phyloP scores from a whole-genome alignment of 371 early-diverging fungal genomes.

The Mucor plumbeus region DNA sequence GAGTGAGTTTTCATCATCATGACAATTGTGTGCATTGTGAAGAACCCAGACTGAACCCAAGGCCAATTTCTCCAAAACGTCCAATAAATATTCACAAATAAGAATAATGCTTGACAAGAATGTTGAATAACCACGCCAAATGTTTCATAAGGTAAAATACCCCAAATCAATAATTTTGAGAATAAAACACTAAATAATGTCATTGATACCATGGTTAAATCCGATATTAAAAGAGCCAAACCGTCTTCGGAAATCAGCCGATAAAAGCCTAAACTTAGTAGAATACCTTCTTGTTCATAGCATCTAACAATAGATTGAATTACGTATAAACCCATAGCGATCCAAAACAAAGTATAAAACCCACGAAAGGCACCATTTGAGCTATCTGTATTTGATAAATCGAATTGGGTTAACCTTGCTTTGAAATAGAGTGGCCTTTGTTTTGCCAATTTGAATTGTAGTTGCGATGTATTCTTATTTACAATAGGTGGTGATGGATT shows the following conservation, averaged over 20 bases:
- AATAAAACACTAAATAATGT: constrained; percentile 65
- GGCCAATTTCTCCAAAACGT: constrained; percentile 81
- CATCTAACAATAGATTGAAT: constrained; percentile 72
- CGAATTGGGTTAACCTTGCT: constrained; percentile 51
- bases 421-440: constrained; percentile 41
- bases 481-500: background rate
- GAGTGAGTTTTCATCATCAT: constrained; percentile 97
- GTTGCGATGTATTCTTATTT: background rate
- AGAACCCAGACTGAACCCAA: constrained; percentile 91
- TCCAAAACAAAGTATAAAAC: constrained; percentile 92
- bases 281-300: constrained; percentile 71
- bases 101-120: constrained; percentile 67
- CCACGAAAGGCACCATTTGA: constrained; percentile 75
- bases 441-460: constrained; percentile 22
- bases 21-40: constrained; percentile 86
- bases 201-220: constrained; percentile 69
- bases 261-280: constrained; percentile 65
- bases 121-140: constrained; percentile 72
- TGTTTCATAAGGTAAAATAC: constrained; percentile 59
- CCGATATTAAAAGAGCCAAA: constrained; percentile 67
- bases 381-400: constrained; percentile 48
- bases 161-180: constrained; percentile 62
- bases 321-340: constrained; percentile 80
- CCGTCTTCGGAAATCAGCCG: constrained; percentile 73
- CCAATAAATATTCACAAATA: constrained; percentile 72